Base-by-base conservation (phyloP, 2,329 filamentous ascomycete species). In the Tolypocladium amazonense region DNA sequence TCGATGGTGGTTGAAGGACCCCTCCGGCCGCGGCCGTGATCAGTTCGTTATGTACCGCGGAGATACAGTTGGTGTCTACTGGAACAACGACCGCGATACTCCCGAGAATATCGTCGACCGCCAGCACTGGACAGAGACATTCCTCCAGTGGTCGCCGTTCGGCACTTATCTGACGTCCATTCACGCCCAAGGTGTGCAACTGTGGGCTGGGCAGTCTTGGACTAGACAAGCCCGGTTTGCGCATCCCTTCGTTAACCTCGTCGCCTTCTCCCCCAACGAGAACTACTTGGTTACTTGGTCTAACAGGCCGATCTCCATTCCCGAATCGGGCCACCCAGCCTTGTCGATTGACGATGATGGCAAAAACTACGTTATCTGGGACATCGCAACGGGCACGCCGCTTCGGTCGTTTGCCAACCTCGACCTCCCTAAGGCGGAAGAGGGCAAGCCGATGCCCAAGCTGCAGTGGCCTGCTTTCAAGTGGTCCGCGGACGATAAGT, bases 351-450 rank as follows among this genome's bases (percentile, higher is more conserved):
- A 97, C 70, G 94, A 99, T 70, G 93, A 99, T 68, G 94, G 94
- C 75, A 97, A 97, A 82, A 97, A 97, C 82, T 97, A 97, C 75
- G 89, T 99, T 70, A 92, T 99, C 70, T 99, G 94, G 94, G 93
- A 97, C 70, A 88, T 97, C 63, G 89, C 90, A 58, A 94, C 93
- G 12, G 87, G 86, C 68, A 89, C 93, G 73, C 91, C 93, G 60
- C 82, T 99, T 57, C 89, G 94, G 64, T 97, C 94, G 0, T 99
- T 99, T 72, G 87, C 90, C 64, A 96, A 93, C 67, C 83, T 96
- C 64, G 94, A 99, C 66, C 77, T 90, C 18, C 85, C 89, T 37
- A 83, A 82, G 65, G 65, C 66, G 6, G 75, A 76, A 62, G 80
- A 83, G 56, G 77, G 77, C 43, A 95, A 96, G 81, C 75, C 76